A percentile compares a stretch with the other conserved stretches of the same genome.
phyloP scores from a whole-genome alignment of 2,329 filamentous ascomycete genomes.

The Exophiala spinifera region DNA sequence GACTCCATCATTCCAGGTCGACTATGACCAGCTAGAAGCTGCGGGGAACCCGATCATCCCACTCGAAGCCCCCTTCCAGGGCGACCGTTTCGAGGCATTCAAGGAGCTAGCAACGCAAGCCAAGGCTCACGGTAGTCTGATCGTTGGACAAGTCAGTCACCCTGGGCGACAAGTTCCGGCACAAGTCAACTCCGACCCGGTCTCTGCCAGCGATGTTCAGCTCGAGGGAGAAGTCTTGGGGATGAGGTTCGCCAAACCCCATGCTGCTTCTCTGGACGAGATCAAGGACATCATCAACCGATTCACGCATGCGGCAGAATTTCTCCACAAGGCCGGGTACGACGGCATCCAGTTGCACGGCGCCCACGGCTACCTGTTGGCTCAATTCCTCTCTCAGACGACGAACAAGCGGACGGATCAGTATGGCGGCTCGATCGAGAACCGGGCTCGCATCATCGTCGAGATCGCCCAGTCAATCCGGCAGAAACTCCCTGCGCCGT shows the following conservation, averaged over 20 bases:
- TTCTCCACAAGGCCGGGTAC: slow-evolving; percentile 60
- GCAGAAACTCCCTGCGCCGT: slow-evolving; percentile 21
- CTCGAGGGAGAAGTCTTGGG: slow-evolving; percentile 36
- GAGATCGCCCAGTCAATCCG: slow-evolving; percentile 48
- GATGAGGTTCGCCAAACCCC: slow-evolving; percentile 37
- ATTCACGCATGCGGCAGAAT: slow-evolving; percentile 62
- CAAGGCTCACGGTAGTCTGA: slow-evolving; percentile 7
- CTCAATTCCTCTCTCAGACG: slow-evolving; percentile 53
- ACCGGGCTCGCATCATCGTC: slow-evolving; percentile 60
- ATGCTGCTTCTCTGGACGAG: slow-evolving; percentile 33
- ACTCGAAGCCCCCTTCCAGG: slow-evolving; percentile 47
- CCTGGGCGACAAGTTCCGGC: slow-evolving; percentile 57
- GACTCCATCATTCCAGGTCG: slow-evolving; percentile 50
- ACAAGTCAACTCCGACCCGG: slow-evolving; percentile 47
- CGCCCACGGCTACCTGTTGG: slow-evolving; percentile 58
- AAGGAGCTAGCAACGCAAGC: slow-evolving; percentile 34
- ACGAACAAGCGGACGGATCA: slow-evolving; percentile 59
- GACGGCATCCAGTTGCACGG: slow-evolving; percentile 47
- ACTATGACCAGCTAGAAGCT: slow-evolving; percentile 58
- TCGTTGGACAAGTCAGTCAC: slow-evolving; percentile 62
- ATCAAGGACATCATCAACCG: slow-evolving; percentile 55
- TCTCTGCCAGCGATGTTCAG: slow-evolving; percentile 53
- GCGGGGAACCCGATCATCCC: slow-evolving; percentile 60
- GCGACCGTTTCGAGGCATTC: slow-evolving; percentile 60
- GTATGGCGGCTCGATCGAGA: slow-evolving; percentile 65